A percentile compares a stretch with the other conserved stretches of the same genome.
phyloP scores from a whole-genome alignment of 768 basidiomycete species.

The Boletus reticuloceps region DNA sequence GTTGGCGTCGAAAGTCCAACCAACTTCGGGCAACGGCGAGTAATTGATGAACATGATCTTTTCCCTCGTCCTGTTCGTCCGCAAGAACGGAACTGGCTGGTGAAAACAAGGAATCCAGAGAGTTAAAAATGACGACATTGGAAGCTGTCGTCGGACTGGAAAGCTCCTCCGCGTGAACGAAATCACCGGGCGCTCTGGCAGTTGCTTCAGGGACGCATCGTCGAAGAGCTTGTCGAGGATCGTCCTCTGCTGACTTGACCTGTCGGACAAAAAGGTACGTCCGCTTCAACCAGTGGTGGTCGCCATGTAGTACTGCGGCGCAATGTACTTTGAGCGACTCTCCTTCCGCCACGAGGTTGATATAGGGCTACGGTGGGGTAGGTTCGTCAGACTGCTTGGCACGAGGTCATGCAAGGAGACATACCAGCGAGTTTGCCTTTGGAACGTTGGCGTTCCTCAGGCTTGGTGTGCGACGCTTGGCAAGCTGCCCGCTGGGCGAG shows the following conservation, averaged over 20 bases:
- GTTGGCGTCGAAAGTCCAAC: background rate
- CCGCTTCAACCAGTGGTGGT: background rate
- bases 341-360: background rate
- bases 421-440: slow-evolving; percentile 9
- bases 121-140: background rate
- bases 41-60: no score
- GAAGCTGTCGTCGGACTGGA: background rate
- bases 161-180: background rate
- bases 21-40: background rate
- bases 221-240: slow-evolving; percentile 1
- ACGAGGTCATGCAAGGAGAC: background rate
- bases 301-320: background rate
- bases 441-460: slow-evolving; percentile 6
- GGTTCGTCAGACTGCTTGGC: background rate
- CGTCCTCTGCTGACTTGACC: slow-evolving; percentile 10
- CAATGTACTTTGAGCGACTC: slow-evolving; percentile 2
- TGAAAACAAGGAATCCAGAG: no score
- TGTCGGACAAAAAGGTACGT: slow-evolving; percentile 1
- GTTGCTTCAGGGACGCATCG: background rate
- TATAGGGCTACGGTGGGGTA: slow-evolving; percentile 2
- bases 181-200: no score
- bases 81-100: background rate
- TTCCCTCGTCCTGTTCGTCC: background rate
- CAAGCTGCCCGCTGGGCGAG: background rate
- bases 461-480: background rate